Evolutionary conservation across 2,329 filamentous ascomycete genomes (phyloP), one percentile per base, ranked within the genome.

Genomic region (Pyrenochaeta sp.): DNA sequence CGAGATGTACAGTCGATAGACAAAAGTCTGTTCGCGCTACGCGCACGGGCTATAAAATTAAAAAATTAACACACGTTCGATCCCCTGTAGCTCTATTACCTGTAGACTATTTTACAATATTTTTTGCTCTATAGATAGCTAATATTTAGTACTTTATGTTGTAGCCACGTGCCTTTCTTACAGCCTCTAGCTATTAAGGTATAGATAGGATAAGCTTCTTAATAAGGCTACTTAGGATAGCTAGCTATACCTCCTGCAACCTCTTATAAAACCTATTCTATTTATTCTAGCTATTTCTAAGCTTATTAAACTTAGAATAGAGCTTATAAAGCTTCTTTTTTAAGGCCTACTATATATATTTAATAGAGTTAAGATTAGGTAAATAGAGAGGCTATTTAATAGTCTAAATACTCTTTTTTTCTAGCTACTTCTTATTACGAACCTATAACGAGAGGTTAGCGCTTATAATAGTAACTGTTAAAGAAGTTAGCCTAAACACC

Each of bases 281-380:
- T 15, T 46, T 34, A 7, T 35, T 19, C 29, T 23, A 6, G 18
- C 27, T 18, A 3, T 31, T 18, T 13, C 34, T 23, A 3, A 42
- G 30, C 23, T 13, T 35, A 6, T 40, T 13, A 22, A 43, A 36
- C n/a, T 51, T 14, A 18, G 37, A 42, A 20, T 46, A 26, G n/a
- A 31, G 23, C 28, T 46, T 21, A 41, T 52, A 23, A 6, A 61
- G 26, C 4, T 21, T 21, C 18, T 43, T 42, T 38, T 58, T 58
- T 11, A 62, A 45, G 1, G 30, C 24, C 27, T 35, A 49, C 53
- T 41, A 64, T 7, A 52, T 17, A 41, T 63, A 45, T 28, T 64
- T 34, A 39, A 61, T 58, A 17, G 49, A 55, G 36, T 61, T 64
- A 14, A 61, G 41, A 31, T 63, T 49, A 8, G 56, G 53, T 28